Percentiles rank a stretch among this genome's conserved stretches.
Evolutionary conservation across 331 rosid species (phyloP).

Genomic region (Malus hybrid): DNA sequence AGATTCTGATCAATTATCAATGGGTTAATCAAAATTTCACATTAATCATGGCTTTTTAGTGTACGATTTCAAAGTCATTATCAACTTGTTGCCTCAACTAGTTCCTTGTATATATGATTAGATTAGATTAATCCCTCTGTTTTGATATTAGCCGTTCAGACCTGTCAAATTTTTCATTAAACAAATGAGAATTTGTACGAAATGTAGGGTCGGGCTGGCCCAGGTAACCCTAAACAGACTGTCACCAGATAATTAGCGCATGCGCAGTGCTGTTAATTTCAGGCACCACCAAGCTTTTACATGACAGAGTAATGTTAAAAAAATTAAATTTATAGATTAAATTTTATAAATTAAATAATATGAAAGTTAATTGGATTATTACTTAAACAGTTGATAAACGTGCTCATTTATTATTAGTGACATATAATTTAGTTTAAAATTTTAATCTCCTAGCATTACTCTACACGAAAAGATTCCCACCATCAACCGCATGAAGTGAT

Average conservation of each 20-base stretch:
- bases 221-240: neutral
- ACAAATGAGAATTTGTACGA: neutral
- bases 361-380: no score
- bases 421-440: no score
- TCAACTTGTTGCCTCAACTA: neutral
- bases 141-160: neutral
- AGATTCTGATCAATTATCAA: neutral
- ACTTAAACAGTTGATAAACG: no score
- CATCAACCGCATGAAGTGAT: neutral
- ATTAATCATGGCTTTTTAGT: no score
- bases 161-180: neutral
- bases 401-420: no score
- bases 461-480: neutral
- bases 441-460: neutral
- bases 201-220: neutral
- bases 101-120: neutral
- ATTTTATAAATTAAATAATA: no score
- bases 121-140: neutral
- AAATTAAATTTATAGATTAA: no score
- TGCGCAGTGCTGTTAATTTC: neutral
- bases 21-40: neutral
- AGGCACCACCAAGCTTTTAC: no score
- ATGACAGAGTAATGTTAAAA: no score
- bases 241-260: neutral
- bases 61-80: no score